A percentile compares a stretch with the other conserved stretches of the same genome.
phyloP scores from a whole-genome alignment of 441 rosid genomes.

The Viola pubescens region DNA sequence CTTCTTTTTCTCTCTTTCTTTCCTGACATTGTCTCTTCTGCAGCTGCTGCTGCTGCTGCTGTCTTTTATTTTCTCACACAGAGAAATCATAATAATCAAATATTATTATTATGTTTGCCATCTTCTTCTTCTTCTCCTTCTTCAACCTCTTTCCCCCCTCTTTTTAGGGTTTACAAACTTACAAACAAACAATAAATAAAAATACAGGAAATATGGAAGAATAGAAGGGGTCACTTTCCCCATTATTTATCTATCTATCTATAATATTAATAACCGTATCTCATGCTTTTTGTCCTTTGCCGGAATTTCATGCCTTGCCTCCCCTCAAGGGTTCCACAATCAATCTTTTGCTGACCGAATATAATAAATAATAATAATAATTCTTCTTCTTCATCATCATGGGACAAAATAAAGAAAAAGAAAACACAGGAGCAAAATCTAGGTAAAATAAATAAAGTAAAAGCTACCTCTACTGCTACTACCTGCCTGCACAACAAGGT shows the following conservation, averaged over 20 bases:
- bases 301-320: conserved; percentile 59
- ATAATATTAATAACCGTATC: conserved; percentile 24
- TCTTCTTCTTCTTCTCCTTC: not conserved
- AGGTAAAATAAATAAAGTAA: not conserved
- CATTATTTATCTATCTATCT: too few species aligned
- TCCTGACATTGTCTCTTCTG: conserved; percentile 23
- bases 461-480: not conserved
- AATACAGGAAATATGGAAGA: conserved; percentile 8
- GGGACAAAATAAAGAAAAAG: not conserved
- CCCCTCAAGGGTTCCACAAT: conserved; percentile 34
- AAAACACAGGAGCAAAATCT: conserved; percentile 14
- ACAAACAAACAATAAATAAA: not conserved
- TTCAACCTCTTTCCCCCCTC: not conserved
- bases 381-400: too few species aligned
- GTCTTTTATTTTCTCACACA: conserved; percentile 1
- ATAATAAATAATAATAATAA: conserved; percentile 1
- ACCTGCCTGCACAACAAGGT: too few species aligned
- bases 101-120: not conserved
- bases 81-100: not conserved
- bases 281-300: conserved; percentile 51
- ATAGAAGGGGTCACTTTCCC: conserved; percentile 19
- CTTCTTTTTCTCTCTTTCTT: conserved; percentile 12
- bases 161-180: not conserved
- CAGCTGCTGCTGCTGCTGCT: not conserved
- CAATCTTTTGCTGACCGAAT: too few species aligned